These are phyloP conservation scores for Diddensiella santjacobensis DNA, from an alignment of 805 yeast genomes.

Conservation along the genomic window DNA sequence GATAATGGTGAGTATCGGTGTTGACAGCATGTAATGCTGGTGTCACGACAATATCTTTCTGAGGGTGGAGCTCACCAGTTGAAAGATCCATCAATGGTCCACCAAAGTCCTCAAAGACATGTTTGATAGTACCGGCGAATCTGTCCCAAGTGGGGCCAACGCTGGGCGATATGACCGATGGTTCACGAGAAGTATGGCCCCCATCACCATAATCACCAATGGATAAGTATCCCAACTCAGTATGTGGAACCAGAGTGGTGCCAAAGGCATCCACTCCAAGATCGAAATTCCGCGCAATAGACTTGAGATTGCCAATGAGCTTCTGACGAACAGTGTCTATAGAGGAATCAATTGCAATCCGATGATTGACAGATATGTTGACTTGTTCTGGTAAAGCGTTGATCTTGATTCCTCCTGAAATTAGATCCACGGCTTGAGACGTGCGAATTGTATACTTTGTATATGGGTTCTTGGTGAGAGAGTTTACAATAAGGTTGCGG, in stretches of 20 bases:
- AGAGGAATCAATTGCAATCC: constrained; percentile 57
- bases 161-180: constrained; percentile 53
- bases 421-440: constrained; percentile 63
- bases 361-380: constrained; percentile 53
- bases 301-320: constrained; percentile 36
- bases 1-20: constrained; percentile 66
- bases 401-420: constrained; percentile 69
- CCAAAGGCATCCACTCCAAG: constrained; percentile 43
- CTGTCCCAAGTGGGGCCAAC: constrained; percentile 45
- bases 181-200: constrained; percentile 35
- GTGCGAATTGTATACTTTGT: constrained; percentile 43
- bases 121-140: constrained; percentile 60
- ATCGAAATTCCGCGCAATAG: constrained; percentile 45
- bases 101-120: constrained; percentile 56
- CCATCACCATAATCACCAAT: constrained; percentile 24
- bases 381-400: constrained; percentile 73
- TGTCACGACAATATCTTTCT: constrained; percentile 42
- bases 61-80: constrained; percentile 28
- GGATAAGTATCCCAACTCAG: constrained; percentile 3
- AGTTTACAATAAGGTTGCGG: constrained; percentile 9
- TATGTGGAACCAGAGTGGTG: constrained; percentile 23
- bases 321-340: constrained; percentile 41
- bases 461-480: not conserved
- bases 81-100: constrained; percentile 21
- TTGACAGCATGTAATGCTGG: constrained; percentile 65